These are phyloP conservation scores for Tricholomella constricta DNA, from an alignment of 768 basidiomycete species.

Conservation along the genomic window DNA sequence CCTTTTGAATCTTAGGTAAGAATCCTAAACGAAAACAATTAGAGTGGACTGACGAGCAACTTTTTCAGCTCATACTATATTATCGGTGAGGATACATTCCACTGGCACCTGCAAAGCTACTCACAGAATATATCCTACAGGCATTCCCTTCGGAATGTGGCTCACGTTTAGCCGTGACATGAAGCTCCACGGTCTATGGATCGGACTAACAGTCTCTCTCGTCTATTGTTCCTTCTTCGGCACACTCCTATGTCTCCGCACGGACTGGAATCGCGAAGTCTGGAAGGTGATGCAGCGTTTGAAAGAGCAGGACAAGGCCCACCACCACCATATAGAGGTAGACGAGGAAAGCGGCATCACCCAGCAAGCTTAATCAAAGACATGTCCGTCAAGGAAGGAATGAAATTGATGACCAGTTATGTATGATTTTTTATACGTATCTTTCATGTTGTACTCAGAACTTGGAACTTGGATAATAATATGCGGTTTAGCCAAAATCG, in stretches of 20 bases:
- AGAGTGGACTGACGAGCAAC: neutral
- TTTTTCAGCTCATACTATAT: conserved; percentile 69
- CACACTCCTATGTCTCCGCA: conserved; percentile 50
- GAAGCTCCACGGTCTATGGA: conserved; percentile 79
- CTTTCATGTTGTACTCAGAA: too few relatives aligned
- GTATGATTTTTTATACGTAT: too few relatives aligned
- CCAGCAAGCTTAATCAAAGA: neutral
- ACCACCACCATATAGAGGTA: neutral
- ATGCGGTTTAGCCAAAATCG: too few relatives aligned
- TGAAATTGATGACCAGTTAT: too few relatives aligned
- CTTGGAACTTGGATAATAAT: too few relatives aligned
- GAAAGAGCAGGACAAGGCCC: conserved; percentile 42
- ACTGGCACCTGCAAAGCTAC: neutral
- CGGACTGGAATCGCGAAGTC: conserved; percentile 75
- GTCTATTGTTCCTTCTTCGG: conserved; percentile 58
- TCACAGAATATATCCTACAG: conserved; percentile 26
- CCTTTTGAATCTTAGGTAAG: conserved; percentile 71
- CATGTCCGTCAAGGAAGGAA: too few relatives aligned
- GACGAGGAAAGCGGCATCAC: neutral
- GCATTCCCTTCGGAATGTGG: conserved; percentile 81
- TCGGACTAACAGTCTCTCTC: conserved; percentile 73
- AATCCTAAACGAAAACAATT: neutral
- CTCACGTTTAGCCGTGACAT: conserved; percentile 64
- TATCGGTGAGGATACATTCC: conserved; percentile 44
- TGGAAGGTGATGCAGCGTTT: conserved; percentile 58